Evolutionary conservation across 2,329 filamentous ascomycete species (phyloP).

Genomic region (Aspergillus sp.): DNA sequence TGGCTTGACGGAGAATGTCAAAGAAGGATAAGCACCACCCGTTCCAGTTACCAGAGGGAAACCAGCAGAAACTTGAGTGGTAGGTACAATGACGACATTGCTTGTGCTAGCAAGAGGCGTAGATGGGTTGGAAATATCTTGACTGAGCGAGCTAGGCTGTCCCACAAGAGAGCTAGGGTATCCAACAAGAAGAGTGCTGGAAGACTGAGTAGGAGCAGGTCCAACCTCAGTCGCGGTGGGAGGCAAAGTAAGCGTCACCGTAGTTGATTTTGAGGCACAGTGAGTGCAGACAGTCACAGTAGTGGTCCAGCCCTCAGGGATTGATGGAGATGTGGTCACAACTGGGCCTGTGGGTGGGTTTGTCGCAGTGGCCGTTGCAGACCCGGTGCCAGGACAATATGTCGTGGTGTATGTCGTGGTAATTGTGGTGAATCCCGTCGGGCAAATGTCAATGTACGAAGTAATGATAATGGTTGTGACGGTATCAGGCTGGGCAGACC

Average conservation of each 20-base stretch:
- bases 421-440: conserved; percentile 39
- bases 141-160: no score
- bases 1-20: conserved; percentile 10
- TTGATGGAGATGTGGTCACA: conserved; percentile 14
- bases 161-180: no score
- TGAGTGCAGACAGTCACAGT: conserved; percentile 36
- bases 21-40: conserved; percentile 5
- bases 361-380: conserved; percentile 22
- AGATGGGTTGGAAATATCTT: no score
- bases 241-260: conserved; percentile 32
- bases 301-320: conserved; percentile 37
- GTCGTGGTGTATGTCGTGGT: conserved; percentile 35
- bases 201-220: conserved; percentile 1
- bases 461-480: conserved; percentile 36
- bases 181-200: not conserved
- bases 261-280: conserved; percentile 34
- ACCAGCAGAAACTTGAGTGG: no score
- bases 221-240: conserved; percentile 4
- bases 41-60: not conserved
- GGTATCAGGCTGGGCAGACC: conserved; percentile 17
- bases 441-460: conserved; percentile 38
- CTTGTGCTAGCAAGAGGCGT: no score
- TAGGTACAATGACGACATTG: no score
- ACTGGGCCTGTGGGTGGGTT: conserved; percentile 7
- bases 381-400: conserved; percentile 27